phyloP scores from a whole-genome alignment of 1,284 basidiomycete genomes.

The Neonothopanus nambi region DNA sequence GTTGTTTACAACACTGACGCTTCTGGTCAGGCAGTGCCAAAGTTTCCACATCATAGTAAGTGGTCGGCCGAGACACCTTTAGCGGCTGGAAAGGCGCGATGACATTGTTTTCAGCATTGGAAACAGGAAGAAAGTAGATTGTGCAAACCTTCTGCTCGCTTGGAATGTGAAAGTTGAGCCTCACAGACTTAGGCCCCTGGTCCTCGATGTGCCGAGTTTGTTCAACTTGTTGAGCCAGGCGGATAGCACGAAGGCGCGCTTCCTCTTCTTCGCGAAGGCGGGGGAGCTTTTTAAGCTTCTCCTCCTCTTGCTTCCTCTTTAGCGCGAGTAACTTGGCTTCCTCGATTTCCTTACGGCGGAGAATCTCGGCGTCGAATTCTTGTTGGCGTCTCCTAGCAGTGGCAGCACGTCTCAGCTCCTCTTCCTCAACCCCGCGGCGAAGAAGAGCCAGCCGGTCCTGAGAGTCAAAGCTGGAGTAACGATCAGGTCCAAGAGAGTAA shows the following conservation, averaged over 20 bases:
- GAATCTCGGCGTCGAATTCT: constrained; percentile 14
- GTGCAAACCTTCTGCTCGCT: not conserved
- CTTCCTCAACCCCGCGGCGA: constrained; percentile 24
- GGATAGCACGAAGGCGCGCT: constrained; percentile 1
- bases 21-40: not conserved
- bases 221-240: not conserved
- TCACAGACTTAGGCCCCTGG: not conserved
- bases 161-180: not conserved
- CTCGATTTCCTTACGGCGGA: constrained; percentile 17
- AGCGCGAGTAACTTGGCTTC: constrained; percentile 14
- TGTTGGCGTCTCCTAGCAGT: constrained; percentile 14
- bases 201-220: not conserved
- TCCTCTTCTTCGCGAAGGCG: constrained; percentile 12
- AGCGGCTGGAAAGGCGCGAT: not conserved
- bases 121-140: not conserved
- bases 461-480: not conserved
- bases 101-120: no score
- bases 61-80: not conserved
- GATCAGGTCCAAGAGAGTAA: not conserved
- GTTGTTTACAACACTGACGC: not conserved
- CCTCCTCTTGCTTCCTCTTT: constrained; percentile 11
- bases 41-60: no score
- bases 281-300: constrained; percentile 4
- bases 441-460: constrained; percentile 15
- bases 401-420: constrained; percentile 21